Evolutionary conservation across 2,329 filamentous ascomycete species (phyloP), one percentile per base, ranked within the genome.

Genomic region (Epichloe scottii): DNA sequence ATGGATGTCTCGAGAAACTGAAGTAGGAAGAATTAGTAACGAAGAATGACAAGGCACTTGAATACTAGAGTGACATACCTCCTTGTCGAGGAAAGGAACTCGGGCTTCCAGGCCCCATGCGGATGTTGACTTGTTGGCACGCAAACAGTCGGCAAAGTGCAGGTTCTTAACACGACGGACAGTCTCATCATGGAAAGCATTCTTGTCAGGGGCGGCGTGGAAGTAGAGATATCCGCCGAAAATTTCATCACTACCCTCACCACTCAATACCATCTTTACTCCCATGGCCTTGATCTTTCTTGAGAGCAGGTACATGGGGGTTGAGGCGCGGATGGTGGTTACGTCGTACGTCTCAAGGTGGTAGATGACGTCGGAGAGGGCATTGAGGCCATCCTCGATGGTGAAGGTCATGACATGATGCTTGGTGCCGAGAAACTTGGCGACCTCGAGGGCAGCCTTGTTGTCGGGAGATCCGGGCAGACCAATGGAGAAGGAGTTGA

Each of bases 251-350:
- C 87, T 93, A 47, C 93, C 93, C 72, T 98, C 93, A 55, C 93
- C 93, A 63, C 87, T 94, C 55, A 98, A 79, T 52, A 98, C 93
- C 93, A 98, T 98, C 81, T 98, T 98, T 65, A 98, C 87, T 57
- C 93, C 93, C 84, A 96, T 91, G 37, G 90, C 93, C 78, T 98
- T 98, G 77, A 98, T 98, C 78, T 98, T 98, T 67, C 94, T 84
- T 55, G 89, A 93, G 46, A 98, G 79, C 56, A 98, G 76, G 74
- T 96, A 98, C 93, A 98, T 98, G 58, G 93, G 93, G 11, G 93
- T 98, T 11, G 91, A 97, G 51, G 93, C 93, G 65, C 93, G 89
- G 66, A 98, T 97, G 3, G 93, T 98, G 49, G 93, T 98, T 26
- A 98, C 93, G 67, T 98, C 93, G 72, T 93, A 98, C 14, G 89